These are phyloP conservation scores for Lactarius psammicola DNA, from an alignment of 768 basidiomycete genomes.

Conservation along the genomic window DNA sequence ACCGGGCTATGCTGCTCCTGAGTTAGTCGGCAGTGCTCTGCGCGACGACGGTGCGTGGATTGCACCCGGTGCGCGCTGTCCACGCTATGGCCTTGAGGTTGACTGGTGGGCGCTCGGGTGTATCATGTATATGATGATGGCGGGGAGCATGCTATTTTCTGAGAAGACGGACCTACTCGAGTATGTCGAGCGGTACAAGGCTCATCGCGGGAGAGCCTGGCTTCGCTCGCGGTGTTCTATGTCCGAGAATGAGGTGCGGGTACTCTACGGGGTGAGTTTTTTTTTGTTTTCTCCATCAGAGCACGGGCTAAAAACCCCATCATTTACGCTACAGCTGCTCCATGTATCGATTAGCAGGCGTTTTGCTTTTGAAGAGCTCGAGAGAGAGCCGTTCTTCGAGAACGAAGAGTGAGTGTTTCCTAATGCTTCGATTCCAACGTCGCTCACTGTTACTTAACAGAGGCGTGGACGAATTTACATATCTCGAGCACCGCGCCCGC, in stretches of 20 bases:
- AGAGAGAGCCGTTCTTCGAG: slow-evolving; percentile 25
- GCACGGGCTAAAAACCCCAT: background rate
- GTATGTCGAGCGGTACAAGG: slow-evolving; percentile 22
- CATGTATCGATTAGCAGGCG: slow-evolving; percentile 25
- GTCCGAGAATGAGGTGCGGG: slow-evolving; percentile 19
- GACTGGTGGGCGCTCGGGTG: slow-evolving; percentile 31
- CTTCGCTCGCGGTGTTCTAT: slow-evolving; percentile 20
- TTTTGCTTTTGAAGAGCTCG: slow-evolving; percentile 26
- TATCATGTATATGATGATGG: slow-evolving; percentile 27
- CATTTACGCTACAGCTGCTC: slow-evolving; percentile 11
- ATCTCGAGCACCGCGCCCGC: slow-evolving; percentile 25
- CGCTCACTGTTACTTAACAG: slow-evolving; percentile 5
- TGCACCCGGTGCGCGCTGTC: slow-evolving; percentile 14
- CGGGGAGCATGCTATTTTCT: slow-evolving; percentile 24
- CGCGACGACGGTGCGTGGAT: slow-evolving; percentile 24
- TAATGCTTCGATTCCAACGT: background rate
- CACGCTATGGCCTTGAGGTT: slow-evolving; percentile 26
- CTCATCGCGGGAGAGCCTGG: slow-evolving; percentile 20
- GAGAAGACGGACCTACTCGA: slow-evolving; percentile 25
- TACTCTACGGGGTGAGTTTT: slow-evolving; percentile 26
- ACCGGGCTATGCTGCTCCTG: slow-evolving; percentile 26
- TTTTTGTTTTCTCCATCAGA: background rate
- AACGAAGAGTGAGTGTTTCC: slow-evolving; percentile 21
- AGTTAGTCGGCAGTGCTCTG: slow-evolving; percentile 21
- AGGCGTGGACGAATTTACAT: slow-evolving; percentile 23